Percentiles rank a stretch among this genome's conserved stretches.
These are phyloP conservation scores for Podaxis sp. DNA, from an alignment of 768 basidiomycete species.

Conservation along the genomic window DNA sequence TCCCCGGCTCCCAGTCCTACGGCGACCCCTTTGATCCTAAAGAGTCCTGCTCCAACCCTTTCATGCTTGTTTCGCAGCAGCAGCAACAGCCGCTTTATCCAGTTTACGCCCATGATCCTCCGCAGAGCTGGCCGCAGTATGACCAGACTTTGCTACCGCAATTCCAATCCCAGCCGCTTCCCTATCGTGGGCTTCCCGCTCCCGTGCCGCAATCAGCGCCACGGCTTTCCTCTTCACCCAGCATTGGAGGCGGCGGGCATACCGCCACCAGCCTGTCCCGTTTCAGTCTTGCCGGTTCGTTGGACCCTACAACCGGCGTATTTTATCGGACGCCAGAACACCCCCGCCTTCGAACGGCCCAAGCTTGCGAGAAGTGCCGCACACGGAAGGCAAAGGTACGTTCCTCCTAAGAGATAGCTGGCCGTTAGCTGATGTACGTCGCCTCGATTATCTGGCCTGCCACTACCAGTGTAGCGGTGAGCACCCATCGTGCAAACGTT, in stretches of 20 bases:
- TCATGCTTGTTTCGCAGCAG: constrained; percentile 6
- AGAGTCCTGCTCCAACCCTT: background rate
- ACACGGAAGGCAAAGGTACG: constrained; percentile 72
- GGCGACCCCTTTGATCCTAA: constrained; percentile 6
- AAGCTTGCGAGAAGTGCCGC: constrained; percentile 77
- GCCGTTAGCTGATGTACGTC: constrained; percentile 1
- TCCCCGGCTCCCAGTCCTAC: constrained; percentile 6
- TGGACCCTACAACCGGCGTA: constrained; percentile 65
- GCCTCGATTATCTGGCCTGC: background rate
- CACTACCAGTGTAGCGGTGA: constrained; percentile 64
- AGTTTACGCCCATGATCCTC: constrained; percentile 13
- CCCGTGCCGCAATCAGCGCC: constrained; percentile 31
- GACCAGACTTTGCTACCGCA: constrained; percentile 21
- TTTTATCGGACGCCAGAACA: constrained; percentile 67
- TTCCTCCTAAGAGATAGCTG: background rate
- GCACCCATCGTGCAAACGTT: constrained; percentile 68
- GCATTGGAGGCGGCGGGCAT: constrained; percentile 16
- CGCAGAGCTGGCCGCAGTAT: constrained; percentile 29
- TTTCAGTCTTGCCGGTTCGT: constrained; percentile 49
- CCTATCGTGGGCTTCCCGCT: constrained; percentile 16
- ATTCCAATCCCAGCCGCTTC: constrained; percentile 18
- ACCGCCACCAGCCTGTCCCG: constrained; percentile 11
- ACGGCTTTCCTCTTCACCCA: constrained; percentile 28
- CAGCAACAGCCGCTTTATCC: constrained; percentile 8
- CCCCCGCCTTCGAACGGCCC: constrained; percentile 65